These are phyloP conservation scores for Fusarium dlaminii DNA, from an alignment of 2,329 filamentous ascomycete genomes.

Conservation along the genomic window DNA sequence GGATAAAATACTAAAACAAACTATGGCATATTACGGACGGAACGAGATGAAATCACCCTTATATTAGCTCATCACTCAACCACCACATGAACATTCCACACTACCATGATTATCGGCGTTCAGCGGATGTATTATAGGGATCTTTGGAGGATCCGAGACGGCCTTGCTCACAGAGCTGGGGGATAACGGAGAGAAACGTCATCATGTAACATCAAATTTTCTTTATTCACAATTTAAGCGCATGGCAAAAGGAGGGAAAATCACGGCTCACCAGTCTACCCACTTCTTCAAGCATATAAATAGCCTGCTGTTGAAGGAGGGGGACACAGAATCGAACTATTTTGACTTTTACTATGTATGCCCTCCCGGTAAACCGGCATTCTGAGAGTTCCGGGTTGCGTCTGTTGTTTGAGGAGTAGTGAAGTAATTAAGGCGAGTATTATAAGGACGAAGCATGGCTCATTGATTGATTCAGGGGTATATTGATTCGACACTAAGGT, in stretches of 20 bases:
- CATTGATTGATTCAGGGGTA: conserved; percentile 15
- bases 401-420: not conserved
- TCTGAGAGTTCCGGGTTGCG: not conserved
- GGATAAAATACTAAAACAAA: not conserved
- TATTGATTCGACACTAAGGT: conserved; percentile 6
- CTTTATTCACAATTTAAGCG: conserved; percentile 17
- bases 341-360: not conserved
- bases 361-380: not conserved
- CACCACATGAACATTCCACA: conserved; percentile 32
- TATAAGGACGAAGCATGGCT: not conserved
- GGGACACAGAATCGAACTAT: conserved; percentile 22
- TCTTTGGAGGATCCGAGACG: conserved; percentile 25
- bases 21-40: not conserved
- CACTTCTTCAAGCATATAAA: conserved; percentile 2
- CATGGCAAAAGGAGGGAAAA: conserved; percentile 26
- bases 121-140: conserved; percentile 45
- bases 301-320: conserved; percentile 5
- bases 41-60: not conserved
- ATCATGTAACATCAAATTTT: conserved; percentile 40
- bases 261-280: conserved; percentile 8
- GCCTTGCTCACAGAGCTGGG: conserved; percentile 19
- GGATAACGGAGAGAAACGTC: conserved; percentile 12
- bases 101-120: conserved; percentile 42
- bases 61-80: conserved; percentile 29
- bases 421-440: not conserved